Percentiles rank a stretch among this genome's conserved stretches.
phyloP scores from a whole-genome alignment of 352 stramenopile genomes.

The Globisporangium megalacanthum region DNA sequence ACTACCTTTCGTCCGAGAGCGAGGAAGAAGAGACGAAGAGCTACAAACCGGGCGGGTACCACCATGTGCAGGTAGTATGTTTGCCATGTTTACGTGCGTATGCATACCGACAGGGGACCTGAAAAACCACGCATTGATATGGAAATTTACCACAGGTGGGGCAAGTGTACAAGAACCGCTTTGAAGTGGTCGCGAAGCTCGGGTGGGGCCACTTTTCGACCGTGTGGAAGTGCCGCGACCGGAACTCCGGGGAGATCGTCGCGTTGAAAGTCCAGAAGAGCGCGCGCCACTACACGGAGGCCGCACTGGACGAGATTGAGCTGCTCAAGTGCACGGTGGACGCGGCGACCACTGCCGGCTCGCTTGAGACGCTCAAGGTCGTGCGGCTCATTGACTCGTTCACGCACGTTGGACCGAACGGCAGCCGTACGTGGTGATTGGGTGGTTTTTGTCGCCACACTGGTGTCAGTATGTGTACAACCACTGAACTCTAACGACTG shows the following conservation, averaged over 20 bases:
- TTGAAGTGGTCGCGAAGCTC: constrained; percentile 98
- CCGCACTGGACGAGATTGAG: constrained; percentile 98
- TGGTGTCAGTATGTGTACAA: constrained; percentile 2
- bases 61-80: constrained; percentile 79
- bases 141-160: constrained; percentile 29
- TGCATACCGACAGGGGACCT: background rate
- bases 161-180: constrained; percentile 91
- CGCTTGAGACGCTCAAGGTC: constrained; percentile 35
- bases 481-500: background rate
- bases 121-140: background rate
- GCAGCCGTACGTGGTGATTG: constrained; percentile 56
- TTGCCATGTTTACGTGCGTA: constrained; percentile 27
- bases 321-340: constrained; percentile 91
- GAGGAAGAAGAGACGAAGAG: constrained; percentile 92
- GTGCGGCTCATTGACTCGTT: constrained; percentile 92
- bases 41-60: constrained; percentile 98
- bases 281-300: constrained; percentile 97
- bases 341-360: constrained; percentile 22
- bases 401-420: constrained; percentile 95
- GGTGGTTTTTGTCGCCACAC: too few species aligned
- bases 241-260: constrained; percentile 75
- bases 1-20: constrained; percentile 79
- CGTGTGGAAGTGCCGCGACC: constrained; percentile 97
- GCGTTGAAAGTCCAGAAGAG: constrained; percentile 98
- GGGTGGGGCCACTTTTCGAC: constrained; percentile 99